Evolutionary conservation across 140 eudicot species (phyloP).

Genomic region (Stevia rebaudiana): DNA sequence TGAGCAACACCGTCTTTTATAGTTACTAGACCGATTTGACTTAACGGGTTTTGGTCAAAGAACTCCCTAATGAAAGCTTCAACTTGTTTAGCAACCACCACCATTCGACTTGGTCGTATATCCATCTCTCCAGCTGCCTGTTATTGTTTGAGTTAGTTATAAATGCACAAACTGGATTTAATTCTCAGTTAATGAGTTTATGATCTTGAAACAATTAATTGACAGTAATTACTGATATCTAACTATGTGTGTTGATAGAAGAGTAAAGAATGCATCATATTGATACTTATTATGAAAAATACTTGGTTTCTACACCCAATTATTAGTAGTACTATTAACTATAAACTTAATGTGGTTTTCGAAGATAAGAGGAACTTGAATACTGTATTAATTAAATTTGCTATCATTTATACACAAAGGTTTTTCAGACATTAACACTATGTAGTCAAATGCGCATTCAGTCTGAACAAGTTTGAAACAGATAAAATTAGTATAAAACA

Average conservation of each 20-base stretch:
- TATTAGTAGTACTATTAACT: background rate
- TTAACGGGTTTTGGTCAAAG: slow-evolving; percentile 93
- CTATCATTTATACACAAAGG: background rate
- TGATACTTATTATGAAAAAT: background rate
- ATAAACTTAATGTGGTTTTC: background rate
- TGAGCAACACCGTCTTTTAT: slow-evolving; percentile 89
- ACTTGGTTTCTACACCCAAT: background rate
- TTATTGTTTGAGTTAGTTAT: slow-evolving; percentile 12
- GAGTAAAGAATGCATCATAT: background rate
- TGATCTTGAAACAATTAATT: background rate
- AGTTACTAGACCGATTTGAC: slow-evolving; percentile 73
- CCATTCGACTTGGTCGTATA: slow-evolving; percentile 84
- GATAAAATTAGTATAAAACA: too few species aligned
- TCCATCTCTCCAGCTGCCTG: slow-evolving; percentile 97
- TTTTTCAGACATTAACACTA: background rate
- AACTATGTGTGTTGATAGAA: background rate
- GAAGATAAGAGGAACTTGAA: background rate
- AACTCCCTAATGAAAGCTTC: slow-evolving; percentile 89
- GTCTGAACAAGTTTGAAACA: too few species aligned
- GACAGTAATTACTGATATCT: background rate
- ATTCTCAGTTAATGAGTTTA: background rate
- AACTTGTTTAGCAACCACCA: slow-evolving; percentile 86
- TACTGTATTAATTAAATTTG: background rate
- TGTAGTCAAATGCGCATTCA: too few species aligned
- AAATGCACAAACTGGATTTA: background rate